Percentiles rank a stretch among this genome's conserved stretches.
Evolutionary conservation across 2,329 filamentous ascomycete species (phyloP).

Genomic region (Aureobasidium sp.): DNA sequence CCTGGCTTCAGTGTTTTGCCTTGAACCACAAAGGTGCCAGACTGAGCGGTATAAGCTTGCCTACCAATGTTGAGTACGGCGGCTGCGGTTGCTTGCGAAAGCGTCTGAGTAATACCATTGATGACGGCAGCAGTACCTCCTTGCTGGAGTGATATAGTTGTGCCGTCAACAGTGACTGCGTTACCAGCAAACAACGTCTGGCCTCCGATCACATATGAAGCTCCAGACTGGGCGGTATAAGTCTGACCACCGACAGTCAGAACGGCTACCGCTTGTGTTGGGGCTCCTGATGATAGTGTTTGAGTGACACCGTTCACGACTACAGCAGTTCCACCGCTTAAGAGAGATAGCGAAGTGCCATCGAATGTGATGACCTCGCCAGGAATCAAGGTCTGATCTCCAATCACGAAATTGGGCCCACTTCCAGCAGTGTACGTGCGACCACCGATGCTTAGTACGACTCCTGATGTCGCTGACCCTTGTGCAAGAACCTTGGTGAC

Average conservation of each 20-base stretch:
- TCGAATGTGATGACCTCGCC: conserved; percentile 21
- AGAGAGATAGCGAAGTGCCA: conserved; percentile 21
- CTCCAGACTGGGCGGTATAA: conserved; percentile 13
- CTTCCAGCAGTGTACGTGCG: conserved; percentile 10
- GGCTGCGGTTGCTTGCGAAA: conserved; percentile 19
- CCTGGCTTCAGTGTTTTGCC: conserved; percentile 26
- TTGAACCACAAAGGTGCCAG: conserved; percentile 21
- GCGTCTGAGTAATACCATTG: conserved; percentile 23
- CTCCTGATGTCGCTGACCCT: conserved; percentile 19
- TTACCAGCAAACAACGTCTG: conserved; percentile 22
- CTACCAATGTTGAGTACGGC: conserved; percentile 28
- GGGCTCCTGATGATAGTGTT: conserved; percentile 13
- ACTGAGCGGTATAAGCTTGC: conserved; percentile 19
- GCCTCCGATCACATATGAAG: conserved; percentile 23
- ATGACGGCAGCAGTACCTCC: conserved; percentile 28
- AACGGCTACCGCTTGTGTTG: conserved; percentile 19
- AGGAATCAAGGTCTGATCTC: conserved; percentile 21
- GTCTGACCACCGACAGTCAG: conserved; percentile 9
- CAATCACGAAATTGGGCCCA: conserved; percentile 21
- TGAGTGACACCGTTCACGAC: conserved; percentile 30
- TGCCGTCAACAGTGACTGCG: conserved; percentile 20
- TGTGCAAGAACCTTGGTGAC: conserved; percentile 7
- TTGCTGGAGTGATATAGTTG: conserved; percentile 19
- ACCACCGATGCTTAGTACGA: conserved; percentile 25
- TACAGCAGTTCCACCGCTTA: conserved; percentile 18